A percentile compares a stretch with the other conserved stretches of the same genome.
Conservation (phyloP, 2,329 filamentous ascomycete species). For the Pseudogymnoascus sp. region DNA sequence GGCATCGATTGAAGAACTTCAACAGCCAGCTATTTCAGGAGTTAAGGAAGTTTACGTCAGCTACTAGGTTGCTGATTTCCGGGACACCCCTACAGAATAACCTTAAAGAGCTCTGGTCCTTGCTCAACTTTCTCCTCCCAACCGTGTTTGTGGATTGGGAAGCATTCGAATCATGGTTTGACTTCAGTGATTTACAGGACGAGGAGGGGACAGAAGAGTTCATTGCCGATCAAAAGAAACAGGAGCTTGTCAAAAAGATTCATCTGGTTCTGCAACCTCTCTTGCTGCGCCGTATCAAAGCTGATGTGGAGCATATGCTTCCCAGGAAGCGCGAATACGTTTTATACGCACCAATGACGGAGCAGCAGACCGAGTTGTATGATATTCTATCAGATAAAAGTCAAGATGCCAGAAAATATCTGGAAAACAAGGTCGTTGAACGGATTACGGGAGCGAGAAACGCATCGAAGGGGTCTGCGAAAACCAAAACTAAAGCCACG, state of each 20-base stretch:
- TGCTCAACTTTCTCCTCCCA: constrained; percentile 87
- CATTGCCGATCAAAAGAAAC: constrained; percentile 69
- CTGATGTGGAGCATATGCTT: constrained; percentile 84
- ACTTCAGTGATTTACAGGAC: constrained; percentile 87
- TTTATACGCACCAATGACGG: constrained; percentile 84
- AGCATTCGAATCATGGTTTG: constrained; percentile 93
- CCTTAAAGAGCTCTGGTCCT: constrained; percentile 86
- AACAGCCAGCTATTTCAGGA: constrained; percentile 89
- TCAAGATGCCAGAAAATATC: constrained; percentile 61
- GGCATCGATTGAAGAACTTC: constrained; percentile 94
- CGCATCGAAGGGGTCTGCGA: constrained; percentile 10
- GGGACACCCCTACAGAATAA: constrained; percentile 96
- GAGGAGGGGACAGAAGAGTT: constrained; percentile 73
- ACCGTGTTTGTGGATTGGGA: constrained; percentile 91
- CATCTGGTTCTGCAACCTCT: constrained; percentile 91
- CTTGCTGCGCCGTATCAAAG: constrained; percentile 79
- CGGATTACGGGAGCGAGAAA: constrained; percentile 40
- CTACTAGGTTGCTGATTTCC: constrained; percentile 85
- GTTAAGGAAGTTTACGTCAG: constrained; percentile 79
- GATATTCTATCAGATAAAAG: constrained; percentile 54
- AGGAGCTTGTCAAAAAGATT: constrained; percentile 76
- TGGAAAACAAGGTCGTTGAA: constrained; percentile 73
- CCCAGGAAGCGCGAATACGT: constrained; percentile 97
- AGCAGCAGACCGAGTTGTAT: constrained; percentile 87
- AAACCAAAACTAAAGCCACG: not conserved